Conservation (phyloP, 2,329 filamentous ascomycete genomes). For the Tricladium varicosporioides region DNA sequence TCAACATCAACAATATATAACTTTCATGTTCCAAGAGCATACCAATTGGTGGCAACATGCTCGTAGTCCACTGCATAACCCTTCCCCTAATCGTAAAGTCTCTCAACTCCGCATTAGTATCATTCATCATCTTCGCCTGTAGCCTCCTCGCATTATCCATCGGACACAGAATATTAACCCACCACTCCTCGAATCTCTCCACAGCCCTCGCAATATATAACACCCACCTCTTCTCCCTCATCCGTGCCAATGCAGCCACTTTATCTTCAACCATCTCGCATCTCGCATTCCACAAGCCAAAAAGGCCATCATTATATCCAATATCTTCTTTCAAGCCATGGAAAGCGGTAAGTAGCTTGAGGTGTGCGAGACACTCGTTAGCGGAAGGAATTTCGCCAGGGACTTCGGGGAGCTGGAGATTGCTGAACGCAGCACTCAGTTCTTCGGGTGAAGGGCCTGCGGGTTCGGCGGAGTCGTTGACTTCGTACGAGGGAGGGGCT, state of each 20-base stretch:
- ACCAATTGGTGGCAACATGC: slow-evolving; percentile 59
- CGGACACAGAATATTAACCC: slow-evolving; percentile 39
- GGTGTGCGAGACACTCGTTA: slow-evolving; percentile 66
- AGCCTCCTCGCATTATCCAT: slow-evolving; percentile 24
- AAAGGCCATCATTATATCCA: slow-evolving; percentile 65
- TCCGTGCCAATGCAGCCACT: slow-evolving; percentile 45
- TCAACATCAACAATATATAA: slow-evolving; percentile 12
- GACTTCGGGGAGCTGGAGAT: slow-evolving; percentile 36
- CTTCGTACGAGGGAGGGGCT: slow-evolving; percentile 20
- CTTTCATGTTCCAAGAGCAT: slow-evolving; percentile 34
- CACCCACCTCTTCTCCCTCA: slow-evolving; percentile 73
- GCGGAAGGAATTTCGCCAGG: slow-evolving; percentile 38
- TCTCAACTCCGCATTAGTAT: slow-evolving; percentile 6
- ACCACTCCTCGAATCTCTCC: slow-evolving; percentile 68
- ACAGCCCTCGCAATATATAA: slow-evolving; percentile 67
- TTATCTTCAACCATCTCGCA: slow-evolving; percentile 37
- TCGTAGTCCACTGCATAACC: slow-evolving; percentile 36
- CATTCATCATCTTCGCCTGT: slow-evolving; percentile 25
- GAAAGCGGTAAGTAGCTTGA: slow-evolving; percentile 70
- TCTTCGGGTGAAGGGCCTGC: slow-evolving; percentile 20
- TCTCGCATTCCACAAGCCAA: slow-evolving; percentile 53
- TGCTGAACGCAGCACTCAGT: slow-evolving; percentile 37
- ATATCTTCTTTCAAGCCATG: slow-evolving; percentile 65
- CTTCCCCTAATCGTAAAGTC: slow-evolving; percentile 19
- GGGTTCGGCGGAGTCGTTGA: slow-evolving; percentile 11